Evolutionary conservation across 208 protist genomes (phyloP).

Genomic region (Trypanosoma platydactyli): DNA sequence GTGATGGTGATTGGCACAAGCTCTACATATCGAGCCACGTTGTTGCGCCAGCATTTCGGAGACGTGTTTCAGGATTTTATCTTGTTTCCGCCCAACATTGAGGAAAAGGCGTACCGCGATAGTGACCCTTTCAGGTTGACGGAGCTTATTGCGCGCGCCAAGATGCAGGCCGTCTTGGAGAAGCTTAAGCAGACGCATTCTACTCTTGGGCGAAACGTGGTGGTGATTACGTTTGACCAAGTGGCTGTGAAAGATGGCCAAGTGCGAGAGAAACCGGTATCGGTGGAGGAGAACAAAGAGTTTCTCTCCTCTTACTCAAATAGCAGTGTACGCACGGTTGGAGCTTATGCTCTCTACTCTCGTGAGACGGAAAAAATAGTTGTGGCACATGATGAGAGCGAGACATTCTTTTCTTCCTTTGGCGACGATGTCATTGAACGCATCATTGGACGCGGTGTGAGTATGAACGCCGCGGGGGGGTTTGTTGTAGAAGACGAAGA

Average conservation of each 20-base stretch:
- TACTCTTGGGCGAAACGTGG: slow-evolving; percentile 16
- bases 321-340: slow-evolving; percentile 58
- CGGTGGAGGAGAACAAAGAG: slow-evolving; percentile 34
- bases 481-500: slow-evolving; percentile 84
- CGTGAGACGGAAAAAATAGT: slow-evolving; percentile 34
- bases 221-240: slow-evolving; percentile 85
- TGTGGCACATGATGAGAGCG: slow-evolving; percentile 46
- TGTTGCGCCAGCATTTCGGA: slow-evolving; percentile 42
- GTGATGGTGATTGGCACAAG: slow-evolving; percentile 84
- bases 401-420: slow-evolving; percentile 62
- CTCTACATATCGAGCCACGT: slow-evolving; percentile 39
- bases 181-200: slow-evolving; percentile 38
- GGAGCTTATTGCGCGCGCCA: slow-evolving; percentile 34
- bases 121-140: slow-evolving; percentile 60
- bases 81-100: slow-evolving; percentile 70
- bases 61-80: slow-evolving; percentile 46
- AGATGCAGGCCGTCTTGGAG: slow-evolving; percentile 37
- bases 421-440: slow-evolving; percentile 45
- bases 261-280: slow-evolving; percentile 82
- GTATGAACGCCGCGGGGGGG: slow-evolving; percentile 57
- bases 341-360: slow-evolving; percentile 52
- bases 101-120: slow-evolving; percentile 71
- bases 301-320: slow-evolving; percentile 74
- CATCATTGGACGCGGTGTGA: slow-evolving; percentile 49
- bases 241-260: slow-evolving; percentile 70